These are phyloP conservation scores for Kazachstania sp. DNA, from an alignment of 1,139 yeast species.

Conservation along the genomic window DNA sequence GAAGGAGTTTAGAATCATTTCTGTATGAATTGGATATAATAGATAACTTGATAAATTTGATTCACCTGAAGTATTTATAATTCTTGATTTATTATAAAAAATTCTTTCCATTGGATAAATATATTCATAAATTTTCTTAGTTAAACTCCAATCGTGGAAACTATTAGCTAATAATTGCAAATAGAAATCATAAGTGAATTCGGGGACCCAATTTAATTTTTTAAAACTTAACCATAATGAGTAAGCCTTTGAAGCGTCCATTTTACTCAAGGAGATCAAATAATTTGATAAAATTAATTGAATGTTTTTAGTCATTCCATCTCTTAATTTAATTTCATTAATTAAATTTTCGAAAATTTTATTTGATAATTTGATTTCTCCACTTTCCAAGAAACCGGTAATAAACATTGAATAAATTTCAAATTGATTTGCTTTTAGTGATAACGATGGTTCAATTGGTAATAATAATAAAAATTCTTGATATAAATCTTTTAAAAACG, in stretches of 20 bases:
- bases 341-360: slow-evolving; percentile 43
- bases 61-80: slow-evolving; percentile 5
- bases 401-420: slow-evolving; percentile 44
- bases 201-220: slow-evolving; percentile 34
- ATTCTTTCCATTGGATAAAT: slow-evolving; percentile 28
- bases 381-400: slow-evolving; percentile 43
- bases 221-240: slow-evolving; percentile 32
- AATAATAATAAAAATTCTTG: slow-evolving; percentile 30
- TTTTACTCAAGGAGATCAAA: slow-evolving; percentile 29
- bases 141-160: slow-evolving; percentile 28
- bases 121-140: slow-evolving; percentile 31
- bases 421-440: slow-evolving; percentile 34
- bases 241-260: slow-evolving; percentile 29
- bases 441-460: slow-evolving; percentile 7
- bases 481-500: slow-evolving; percentile 27
- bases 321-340: slow-evolving; percentile 29
- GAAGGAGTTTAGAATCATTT: slow-evolving; percentile 22
- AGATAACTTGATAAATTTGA: slow-evolving; percentile 19
- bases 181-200: slow-evolving; percentile 35
- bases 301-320: slow-evolving; percentile 27
- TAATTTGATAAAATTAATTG: slow-evolving; percentile 30
- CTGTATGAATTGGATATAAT: slow-evolving; percentile 21
- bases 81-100: slow-evolving; percentile 1
- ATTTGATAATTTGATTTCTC: slow-evolving; percentile 44
- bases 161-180: slow-evolving; percentile 28